Conservation (phyloP, 2,329 filamentous ascomycete genomes). For the Cladosporium sp. region DNA sequence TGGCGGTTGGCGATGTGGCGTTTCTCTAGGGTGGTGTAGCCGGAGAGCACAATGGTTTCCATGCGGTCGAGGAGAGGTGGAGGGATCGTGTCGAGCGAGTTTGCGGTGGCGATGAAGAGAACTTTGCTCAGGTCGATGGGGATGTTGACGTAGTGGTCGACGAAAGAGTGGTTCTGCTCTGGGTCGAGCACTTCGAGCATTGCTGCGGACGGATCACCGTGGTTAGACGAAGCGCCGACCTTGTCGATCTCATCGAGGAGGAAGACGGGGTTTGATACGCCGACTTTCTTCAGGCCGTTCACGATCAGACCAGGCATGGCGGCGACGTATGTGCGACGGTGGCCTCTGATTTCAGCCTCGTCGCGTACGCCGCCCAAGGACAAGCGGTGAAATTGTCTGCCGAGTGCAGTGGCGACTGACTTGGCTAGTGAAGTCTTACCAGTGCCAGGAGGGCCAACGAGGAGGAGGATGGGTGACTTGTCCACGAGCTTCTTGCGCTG, state of each 20-base stretch:
- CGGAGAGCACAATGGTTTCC: conserved; percentile 90
- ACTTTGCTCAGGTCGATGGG: conserved; percentile 95
- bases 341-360: conserved; percentile 93
- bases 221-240: conserved; percentile 82
- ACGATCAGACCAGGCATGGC: conserved; percentile 98
- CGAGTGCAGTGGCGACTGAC: conserved; percentile 85
- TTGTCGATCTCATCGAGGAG: conserved; percentile 98
- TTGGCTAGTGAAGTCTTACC: conserved; percentile 95
- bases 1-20: conserved; percentile 89
- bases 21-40: conserved; percentile 97
- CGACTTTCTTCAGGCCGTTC: conserved; percentile 89
- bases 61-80: conserved; percentile 91
- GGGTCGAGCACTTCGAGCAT: conserved; percentile 98
- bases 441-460: conserved; percentile 89
- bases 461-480: conserved; percentile 90
- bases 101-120: conserved; percentile 95
- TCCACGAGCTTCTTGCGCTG: conserved; percentile 82
- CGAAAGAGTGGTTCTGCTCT: conserved; percentile 93
- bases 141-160: conserved; percentile 93
- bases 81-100: conserved; percentile 90
- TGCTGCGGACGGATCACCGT: conserved; percentile 91
- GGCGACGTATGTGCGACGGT: conserved; percentile 92
- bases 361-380: conserved; percentile 93
- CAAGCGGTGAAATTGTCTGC: conserved; percentile 94
- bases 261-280: conserved; percentile 92